Base-by-base conservation (phyloP, 805 yeast genomes). In the Candida suzukii region DNA sequence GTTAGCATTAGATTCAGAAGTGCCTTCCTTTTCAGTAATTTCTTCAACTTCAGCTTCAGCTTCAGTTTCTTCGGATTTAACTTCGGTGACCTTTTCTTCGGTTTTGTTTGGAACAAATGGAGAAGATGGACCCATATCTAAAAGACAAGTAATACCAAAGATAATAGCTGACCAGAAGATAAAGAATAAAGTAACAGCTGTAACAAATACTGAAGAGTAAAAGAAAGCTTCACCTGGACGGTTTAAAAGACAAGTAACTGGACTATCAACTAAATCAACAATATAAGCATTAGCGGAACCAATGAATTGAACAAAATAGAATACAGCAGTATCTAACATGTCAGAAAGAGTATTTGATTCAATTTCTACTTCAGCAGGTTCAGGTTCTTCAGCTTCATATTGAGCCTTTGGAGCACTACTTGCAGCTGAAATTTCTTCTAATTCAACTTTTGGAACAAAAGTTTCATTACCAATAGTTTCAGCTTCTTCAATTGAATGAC, bases 401-500 rank as follows among this genome's bases (percentile, higher is more conserved):
- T 60, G 54, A 4, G 73, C 58, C 43, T 64, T 64, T 42, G 77
- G 76, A 41, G 62, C 66, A 41, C 57, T 62, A 4, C 55, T 50
- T 21, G 69, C 66, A 35, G 69, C 64, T 37, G 62, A 66, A 21
- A 58, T 57, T 39, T 64, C 64, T 58, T 83, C 88, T 34, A 78
- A 48, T 14, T 64, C 67, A 19, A 62, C 59, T 58, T 83, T 83
- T 20, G 76, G 70, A 27, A 61, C 50, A 60, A 76, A 88, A 0
- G 96, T 88, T 9, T 64, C 60, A 57, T 90, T 88, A 26, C 96
- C 97, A 48, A 88, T 68, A 10, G 56, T 42, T 66, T 90, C 96
- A 12, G 96, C 96, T 55, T 88, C 96, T 30, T 65, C 68, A n/a
- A 88, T 66, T 2, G 85, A 78, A 56, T 86, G 90, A 25, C 96